These are phyloP conservation scores for Naganishia sp. DNA, from an alignment of 1,284 basidiomycete genomes.

Conservation along the genomic window DNA sequence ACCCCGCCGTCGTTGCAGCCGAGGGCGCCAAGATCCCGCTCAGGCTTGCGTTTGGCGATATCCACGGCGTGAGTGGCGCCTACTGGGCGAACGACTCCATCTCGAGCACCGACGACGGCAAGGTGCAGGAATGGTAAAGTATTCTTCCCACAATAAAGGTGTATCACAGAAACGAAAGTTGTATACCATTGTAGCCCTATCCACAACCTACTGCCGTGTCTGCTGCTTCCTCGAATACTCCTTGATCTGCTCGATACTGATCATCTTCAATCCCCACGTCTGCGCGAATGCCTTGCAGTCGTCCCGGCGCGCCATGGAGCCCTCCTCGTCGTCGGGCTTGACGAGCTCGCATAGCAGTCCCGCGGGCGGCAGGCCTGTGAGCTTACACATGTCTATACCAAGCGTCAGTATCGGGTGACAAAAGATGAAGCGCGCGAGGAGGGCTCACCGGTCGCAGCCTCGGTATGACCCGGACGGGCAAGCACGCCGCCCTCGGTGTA, in stretches of 20 bases:
- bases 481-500: slow-evolving; percentile 83
- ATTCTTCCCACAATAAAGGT: neutral
- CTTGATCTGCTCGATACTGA: slow-evolving; percentile 75
- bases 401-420: neutral
- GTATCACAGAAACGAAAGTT: neutral
- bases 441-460: slow-evolving; percentile 69
- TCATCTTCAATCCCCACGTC: slow-evolving; percentile 86
- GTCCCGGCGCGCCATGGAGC: slow-evolving; percentile 94
- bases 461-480: slow-evolving; percentile 87
- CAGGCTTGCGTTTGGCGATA: slow-evolving; percentile 27
- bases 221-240: slow-evolving; percentile 42
- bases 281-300: slow-evolving; percentile 92
- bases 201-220: neutral
- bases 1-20: neutral
- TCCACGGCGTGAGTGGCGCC: slow-evolving; percentile 21
- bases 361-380: slow-evolving; percentile 73
- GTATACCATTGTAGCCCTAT: neutral
- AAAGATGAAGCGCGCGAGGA: neutral
- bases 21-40: slow-evolving; percentile 32
- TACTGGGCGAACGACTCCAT: slow-evolving; percentile 32
- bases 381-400: slow-evolving; percentile 71
- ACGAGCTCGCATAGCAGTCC: slow-evolving; percentile 95
- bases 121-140: slow-evolving; percentile 31
- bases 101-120: slow-evolving; percentile 9
- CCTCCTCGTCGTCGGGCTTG: slow-evolving; percentile 79